Conservation (phyloP, 2,329 filamentous ascomycete genomes). For the Ciborinia camelliae region DNA sequence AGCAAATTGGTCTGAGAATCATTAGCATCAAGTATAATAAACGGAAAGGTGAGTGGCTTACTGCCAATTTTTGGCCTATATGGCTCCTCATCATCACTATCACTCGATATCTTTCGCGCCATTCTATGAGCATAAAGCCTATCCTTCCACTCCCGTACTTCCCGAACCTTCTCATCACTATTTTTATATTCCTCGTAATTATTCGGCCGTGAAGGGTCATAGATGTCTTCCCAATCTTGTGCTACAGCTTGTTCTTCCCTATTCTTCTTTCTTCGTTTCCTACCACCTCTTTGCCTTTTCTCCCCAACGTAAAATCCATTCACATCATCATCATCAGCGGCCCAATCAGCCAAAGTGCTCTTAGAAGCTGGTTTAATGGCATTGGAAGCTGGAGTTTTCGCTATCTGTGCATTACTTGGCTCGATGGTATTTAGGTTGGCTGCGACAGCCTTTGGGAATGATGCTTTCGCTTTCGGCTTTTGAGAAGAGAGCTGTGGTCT, state of each 20-base stretch:
- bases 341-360: conserved; percentile 77
- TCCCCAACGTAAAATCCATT: conserved; percentile 56
- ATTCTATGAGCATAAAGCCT: conserved; percentile 70
- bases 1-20: conserved; percentile 53
- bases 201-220: conserved; percentile 78
- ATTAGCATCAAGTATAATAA: conserved; percentile 23
- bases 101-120: conserved; percentile 46
- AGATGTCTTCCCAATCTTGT: conserved; percentile 86
- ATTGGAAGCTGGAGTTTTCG: conserved; percentile 35
- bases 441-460: conserved; percentile 49
- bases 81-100: conserved; percentile 44
- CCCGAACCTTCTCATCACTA: conserved; percentile 77
- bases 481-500: conserved; percentile 61
- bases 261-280: conserved; percentile 64
- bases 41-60: conserved; percentile 36
- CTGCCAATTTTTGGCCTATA: conserved; percentile 43
- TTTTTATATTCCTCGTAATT: conserved; percentile 80
- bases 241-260: conserved; percentile 59
- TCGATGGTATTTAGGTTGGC: conserved; percentile 27
- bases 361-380: conserved; percentile 50
- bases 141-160: conserved; percentile 82
- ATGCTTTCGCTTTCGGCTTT: conserved; percentile 59
- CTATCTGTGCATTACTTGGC: conserved; percentile 32
- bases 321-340: conserved; percentile 75
- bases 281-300: conserved; percentile 70